Conservation (phyloP, 345 rosid species). For the Hirschfeldia incana region DNA sequence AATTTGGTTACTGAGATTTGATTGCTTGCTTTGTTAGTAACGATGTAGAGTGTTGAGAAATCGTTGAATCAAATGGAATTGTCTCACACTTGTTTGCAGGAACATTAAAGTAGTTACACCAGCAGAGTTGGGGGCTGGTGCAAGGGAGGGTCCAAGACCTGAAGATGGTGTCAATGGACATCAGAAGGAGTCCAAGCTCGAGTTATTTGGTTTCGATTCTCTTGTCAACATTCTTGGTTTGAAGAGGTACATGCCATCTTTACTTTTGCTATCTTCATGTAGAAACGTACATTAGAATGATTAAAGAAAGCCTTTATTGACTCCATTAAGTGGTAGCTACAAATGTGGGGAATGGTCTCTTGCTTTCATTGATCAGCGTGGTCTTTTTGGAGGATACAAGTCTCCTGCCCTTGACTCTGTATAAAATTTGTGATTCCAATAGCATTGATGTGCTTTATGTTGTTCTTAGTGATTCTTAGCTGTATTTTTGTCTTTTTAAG, state of each 20-base stretch:
- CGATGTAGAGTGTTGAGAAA: too few relatives aligned
- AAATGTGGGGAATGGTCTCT: background rate
- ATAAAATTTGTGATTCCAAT: background rate
- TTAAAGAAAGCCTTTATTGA: background rate
- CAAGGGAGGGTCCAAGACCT: slow-evolving; percentile 42
- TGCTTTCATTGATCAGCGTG: too few relatives aligned
- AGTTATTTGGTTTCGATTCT: slow-evolving; percentile 98
- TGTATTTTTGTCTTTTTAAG: background rate
- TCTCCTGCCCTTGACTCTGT: background rate
- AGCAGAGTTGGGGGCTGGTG: slow-evolving; percentile 40
- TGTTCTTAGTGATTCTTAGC: slow-evolving; percentile 3
- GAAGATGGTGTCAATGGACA: slow-evolving; percentile 55
- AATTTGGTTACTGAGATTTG: too few relatives aligned
- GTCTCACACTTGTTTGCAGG: slow-evolving; percentile 49
- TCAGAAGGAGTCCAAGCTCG: slow-evolving; percentile 72
- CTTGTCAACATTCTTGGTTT: slow-evolving; percentile 98
- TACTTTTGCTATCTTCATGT: background rate
- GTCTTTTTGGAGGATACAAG: background rate
- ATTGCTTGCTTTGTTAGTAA: too few relatives aligned
- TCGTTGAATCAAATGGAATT: too few relatives aligned
- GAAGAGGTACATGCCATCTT: slow-evolving; percentile 59
- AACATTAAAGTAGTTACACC: slow-evolving; percentile 49
- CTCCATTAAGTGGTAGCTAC: slow-evolving; percentile 4
- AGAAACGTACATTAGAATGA: background rate
- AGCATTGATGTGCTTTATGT: slow-evolving; percentile 3